Evolutionary conservation across 805 yeast genomes (phyloP), one percentile per base, ranked within the genome.

Genomic region (Saccharomycopsis lassenensis): DNA sequence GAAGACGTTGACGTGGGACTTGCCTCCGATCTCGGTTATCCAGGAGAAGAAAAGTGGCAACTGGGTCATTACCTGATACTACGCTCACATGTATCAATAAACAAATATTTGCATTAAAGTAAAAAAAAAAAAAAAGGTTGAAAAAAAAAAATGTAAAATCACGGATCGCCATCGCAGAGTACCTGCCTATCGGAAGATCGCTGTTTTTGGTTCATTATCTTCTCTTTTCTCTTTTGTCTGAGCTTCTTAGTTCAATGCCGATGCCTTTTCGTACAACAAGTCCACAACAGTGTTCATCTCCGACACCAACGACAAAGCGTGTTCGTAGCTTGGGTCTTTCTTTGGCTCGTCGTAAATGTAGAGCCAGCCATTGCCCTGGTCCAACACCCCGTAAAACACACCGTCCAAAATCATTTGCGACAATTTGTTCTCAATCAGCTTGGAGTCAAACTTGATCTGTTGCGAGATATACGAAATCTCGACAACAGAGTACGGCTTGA

Each of bases 301-400:
- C 55, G 81, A 82, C 33, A 93, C 75, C 47, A 94, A 74, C 40
- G 83, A 91, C 48, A 89, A 70, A 29, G 93, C 80, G 37, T 89
- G 76, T 45, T 80, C 91, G 53, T 89, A 91, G 34, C 93, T 77
- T 26, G 82, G 82, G 57, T 91, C 97, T 44, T 76, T 74, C 52
- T 73, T 75, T 28, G 95, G 94, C 54, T 86, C 82, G 41, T 85
- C 94, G 52, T 83, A 91, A 40, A 91, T 74, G 47, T 85, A 77
- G 50, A 91, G 69, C 95, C 96, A 91, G 6, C 98, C 98, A 55
- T 87, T 87, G 31, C 97, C 97, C 63, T 91, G 99, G 58, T 91
- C 98, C 48, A 91, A 67, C 24, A 91, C 97, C 32, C 98, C 99
- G 53, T 77, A 81, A 50, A 91, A 85, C n/a, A 86, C 82, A 52